Evolutionary conservation across 1,284 basidiomycete genomes (phyloP).

Genomic region (Caloboletus firmus): DNA sequence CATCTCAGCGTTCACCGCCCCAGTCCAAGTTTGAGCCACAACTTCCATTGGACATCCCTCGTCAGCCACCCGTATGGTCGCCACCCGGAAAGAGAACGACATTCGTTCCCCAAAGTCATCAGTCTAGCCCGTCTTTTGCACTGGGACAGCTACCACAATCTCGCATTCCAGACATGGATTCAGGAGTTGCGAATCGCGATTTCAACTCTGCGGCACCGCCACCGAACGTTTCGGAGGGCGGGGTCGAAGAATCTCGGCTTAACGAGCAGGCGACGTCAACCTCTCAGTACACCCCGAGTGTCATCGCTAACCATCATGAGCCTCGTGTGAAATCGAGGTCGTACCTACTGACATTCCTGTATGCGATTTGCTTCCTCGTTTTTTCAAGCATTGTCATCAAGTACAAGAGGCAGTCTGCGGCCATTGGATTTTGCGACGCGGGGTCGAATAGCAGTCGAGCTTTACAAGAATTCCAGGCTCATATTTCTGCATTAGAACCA

Average conservation of each 20-base stretch:
- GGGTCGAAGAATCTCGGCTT: conserved; percentile 9
- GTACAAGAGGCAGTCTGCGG: conserved; percentile 66
- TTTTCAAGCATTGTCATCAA: conserved; percentile 45
- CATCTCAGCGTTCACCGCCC: conserved; percentile 34
- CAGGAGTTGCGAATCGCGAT: conserved; percentile 13
- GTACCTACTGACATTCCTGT: conserved; percentile 40
- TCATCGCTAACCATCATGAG: conserved; percentile 20
- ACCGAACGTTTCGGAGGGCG: conserved; percentile 20
- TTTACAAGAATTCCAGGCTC: conserved; percentile 49
- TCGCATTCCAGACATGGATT: conserved; percentile 8
- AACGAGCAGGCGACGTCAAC: conserved; percentile 31
- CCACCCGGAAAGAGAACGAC: conserved; percentile 12
- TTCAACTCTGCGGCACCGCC: conserved; percentile 23
- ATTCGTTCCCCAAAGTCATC: conserved; percentile 21
- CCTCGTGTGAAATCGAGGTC: conserved; percentile 19
- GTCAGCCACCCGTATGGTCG: conserved; percentile 20
- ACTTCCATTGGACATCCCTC: conserved; percentile 42
- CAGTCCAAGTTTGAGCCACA: conserved; percentile 59
- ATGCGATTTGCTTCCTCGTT: conserved; percentile 40
- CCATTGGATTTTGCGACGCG: conserved; percentile 83
- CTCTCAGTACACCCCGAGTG: conserved; percentile 40
- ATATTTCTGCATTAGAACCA: conserved; percentile 49
- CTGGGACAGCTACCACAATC: conserved; percentile 11
- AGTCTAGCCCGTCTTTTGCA: conserved; percentile 6
- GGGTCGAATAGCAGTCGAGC: conserved; percentile 61